Conservation (phyloP, 2,329 filamentous ascomycete genomes). For the Alternaria viburni region DNA sequence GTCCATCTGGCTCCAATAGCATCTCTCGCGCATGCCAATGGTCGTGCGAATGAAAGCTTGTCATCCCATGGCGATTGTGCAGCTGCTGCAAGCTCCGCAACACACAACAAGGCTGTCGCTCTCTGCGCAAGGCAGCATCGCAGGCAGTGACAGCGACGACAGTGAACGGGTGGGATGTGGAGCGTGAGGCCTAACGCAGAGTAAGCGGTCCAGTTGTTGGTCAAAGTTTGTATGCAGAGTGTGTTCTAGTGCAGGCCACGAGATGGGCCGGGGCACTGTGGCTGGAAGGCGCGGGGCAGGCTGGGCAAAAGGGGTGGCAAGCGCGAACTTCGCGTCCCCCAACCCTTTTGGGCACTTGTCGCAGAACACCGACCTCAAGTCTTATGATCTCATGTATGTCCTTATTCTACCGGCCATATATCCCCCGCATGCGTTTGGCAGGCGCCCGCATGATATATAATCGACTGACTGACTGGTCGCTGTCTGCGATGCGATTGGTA, state of each 20-base stretch:
- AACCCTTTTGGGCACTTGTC: not conserved
- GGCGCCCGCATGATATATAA: not conserved
- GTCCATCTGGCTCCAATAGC: not conserved
- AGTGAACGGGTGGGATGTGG: not conserved
- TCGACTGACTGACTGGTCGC: not conserved
- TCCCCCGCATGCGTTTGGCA: not conserved
- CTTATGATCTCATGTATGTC: not conserved
- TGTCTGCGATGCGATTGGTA: not conserved
- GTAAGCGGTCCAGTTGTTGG: not conserved
- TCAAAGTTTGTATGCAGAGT: not conserved
- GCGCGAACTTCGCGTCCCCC: not conserved
- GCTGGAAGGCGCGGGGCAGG: not conserved
- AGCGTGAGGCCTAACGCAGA: not conserved
- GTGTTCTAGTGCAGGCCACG: not conserved
- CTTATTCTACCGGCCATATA: not conserved
- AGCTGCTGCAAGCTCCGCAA: not conserved
- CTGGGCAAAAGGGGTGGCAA: not conserved
- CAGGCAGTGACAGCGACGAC: not conserved
- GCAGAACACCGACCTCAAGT: not conserved
- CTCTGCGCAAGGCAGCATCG: slow-evolving; percentile 1
- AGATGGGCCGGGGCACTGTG: not conserved
- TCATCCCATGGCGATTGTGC: not conserved
- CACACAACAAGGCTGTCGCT: not conserved
- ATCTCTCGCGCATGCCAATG: not conserved
- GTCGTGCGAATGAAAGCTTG: not conserved